phyloP scores from a whole-genome alignment of 2,329 filamentous ascomycete genomes.

The Penicillium sp. region DNA sequence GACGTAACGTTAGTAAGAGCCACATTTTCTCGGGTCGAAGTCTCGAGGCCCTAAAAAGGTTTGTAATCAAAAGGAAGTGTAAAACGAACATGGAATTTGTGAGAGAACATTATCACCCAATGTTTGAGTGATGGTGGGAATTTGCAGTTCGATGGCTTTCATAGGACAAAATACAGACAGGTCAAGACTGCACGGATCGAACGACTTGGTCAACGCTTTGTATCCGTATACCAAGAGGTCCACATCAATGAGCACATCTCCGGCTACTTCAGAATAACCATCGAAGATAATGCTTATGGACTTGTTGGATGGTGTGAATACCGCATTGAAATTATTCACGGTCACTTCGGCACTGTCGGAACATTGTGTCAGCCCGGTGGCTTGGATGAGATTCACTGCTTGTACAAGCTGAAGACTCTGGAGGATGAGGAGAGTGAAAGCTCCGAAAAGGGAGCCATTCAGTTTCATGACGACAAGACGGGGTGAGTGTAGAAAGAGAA shows the following conservation, averaged over 20 bases:
- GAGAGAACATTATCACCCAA: constrained; percentile 57
- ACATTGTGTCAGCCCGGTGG: constrained; percentile 19
- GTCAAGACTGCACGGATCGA: constrained; percentile 72
- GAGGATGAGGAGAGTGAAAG: constrained; percentile 3
- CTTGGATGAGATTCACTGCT: constrained; percentile 17
- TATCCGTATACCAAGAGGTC: constrained; percentile 80
- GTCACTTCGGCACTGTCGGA: constrained; percentile 17
- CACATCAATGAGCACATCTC: constrained; percentile 74
- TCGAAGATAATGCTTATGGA: constrained; percentile 58
- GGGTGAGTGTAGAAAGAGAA: constrained; percentile 1
- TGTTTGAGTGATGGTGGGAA: constrained; percentile 64
- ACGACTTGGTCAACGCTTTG: constrained; percentile 60
- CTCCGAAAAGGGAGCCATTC: constrained; percentile 1
- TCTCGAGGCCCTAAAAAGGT: neutral
- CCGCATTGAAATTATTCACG: constrained; percentile 32
- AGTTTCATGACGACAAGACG: constrained; percentile 9
- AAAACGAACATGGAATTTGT: constrained; percentile 62
- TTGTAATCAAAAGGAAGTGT: neutral
- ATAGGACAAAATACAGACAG: constrained; percentile 82
- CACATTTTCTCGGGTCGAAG: neutral
- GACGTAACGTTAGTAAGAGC: constrained; percentile 3
- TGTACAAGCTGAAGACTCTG: constrained; percentile 8
- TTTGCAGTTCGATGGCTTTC: constrained; percentile 74
- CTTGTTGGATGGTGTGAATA: constrained; percentile 47
- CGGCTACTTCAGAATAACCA: constrained; percentile 79